A percentile compares a stretch with the other conserved stretches of the same genome.
Evolutionary conservation across 768 basidiomycete genomes (phyloP).

Genomic region (Tylopilus rubrobrunneus): DNA sequence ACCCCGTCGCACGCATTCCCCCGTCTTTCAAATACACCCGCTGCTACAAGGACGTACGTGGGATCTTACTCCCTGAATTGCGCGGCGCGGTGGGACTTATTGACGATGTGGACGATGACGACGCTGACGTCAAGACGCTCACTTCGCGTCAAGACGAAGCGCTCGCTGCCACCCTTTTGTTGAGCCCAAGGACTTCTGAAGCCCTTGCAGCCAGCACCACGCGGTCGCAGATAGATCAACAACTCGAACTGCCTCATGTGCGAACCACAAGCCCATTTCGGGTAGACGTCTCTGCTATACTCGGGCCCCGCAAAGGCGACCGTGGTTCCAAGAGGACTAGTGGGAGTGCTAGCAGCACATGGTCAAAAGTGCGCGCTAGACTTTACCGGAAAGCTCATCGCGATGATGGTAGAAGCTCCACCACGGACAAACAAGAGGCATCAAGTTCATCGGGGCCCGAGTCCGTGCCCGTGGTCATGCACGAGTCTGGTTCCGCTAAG

Average conservation of each 20-base stretch:
- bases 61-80: constrained; percentile 22
- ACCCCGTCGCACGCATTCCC: constrained; percentile 19
- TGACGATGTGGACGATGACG: constrained; percentile 21
- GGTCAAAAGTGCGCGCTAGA: constrained; percentile 29
- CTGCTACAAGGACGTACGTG: constrained; percentile 5
- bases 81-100: constrained; percentile 7
- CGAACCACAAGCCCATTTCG: constrained; percentile 45
- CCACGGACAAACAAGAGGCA: constrained; percentile 16
- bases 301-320: constrained; percentile 15
- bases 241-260: constrained; percentile 32
- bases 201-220: constrained; percentile 7
- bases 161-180: constrained; percentile 39
- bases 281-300: constrained; percentile 36
- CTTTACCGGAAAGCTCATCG: constrained; percentile 31
- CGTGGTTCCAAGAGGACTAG: constrained; percentile 22
- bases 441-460: constrained; percentile 26
- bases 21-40: constrained; percentile 11
- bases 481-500: constrained; percentile 14
- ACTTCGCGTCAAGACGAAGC: constrained; percentile 30
- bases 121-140: constrained; percentile 30
- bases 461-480: constrained; percentile 31
- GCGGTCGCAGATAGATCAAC: constrained; percentile 1
- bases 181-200: constrained; percentile 45
- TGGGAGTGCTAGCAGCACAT: constrained; percentile 25
- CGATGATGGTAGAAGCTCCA: constrained; percentile 25